phyloP scores from a whole-genome alignment of 2,329 filamentous ascomycete species.

The Sodiomyces alkalinus region DNA sequence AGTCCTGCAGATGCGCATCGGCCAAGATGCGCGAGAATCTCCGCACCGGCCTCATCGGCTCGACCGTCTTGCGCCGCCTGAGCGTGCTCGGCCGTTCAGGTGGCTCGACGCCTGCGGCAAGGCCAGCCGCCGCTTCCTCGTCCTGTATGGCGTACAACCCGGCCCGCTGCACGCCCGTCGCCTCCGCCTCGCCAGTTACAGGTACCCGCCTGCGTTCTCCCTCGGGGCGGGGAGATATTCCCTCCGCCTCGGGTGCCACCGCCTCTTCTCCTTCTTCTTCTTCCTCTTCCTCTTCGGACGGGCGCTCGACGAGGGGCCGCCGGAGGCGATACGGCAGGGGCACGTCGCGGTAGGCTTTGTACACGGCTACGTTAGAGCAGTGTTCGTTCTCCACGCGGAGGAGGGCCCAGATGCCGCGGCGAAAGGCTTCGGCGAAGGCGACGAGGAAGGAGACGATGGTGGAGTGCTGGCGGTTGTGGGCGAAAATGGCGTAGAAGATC shows the following conservation, averaged over 20 bases:
- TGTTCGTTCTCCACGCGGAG: constrained; percentile 97
- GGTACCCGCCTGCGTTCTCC: neutral
- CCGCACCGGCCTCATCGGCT: constrained; percentile 8
- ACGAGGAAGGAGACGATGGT: constrained; percentile 69
- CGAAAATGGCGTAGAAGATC: constrained; percentile 85
- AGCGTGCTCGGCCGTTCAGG: constrained; percentile 9
- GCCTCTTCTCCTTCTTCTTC: constrained; percentile 4
- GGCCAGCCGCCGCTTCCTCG: constrained; percentile 4
- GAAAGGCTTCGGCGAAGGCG: constrained; percentile 61
- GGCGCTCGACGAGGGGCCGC: constrained; percentile 27
- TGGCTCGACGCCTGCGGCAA: constrained; percentile 2
- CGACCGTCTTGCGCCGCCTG: constrained; percentile 9
- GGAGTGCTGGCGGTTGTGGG: constrained; percentile 66
- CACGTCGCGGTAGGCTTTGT: constrained; percentile 78
- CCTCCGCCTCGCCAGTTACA: neutral
- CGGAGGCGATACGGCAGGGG: constrained; percentile 66
- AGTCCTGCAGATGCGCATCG: constrained; percentile 78
- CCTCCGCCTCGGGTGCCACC: constrained; percentile 1
- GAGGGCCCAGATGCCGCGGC: constrained; percentile 79
- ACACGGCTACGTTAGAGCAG: constrained; percentile 77
- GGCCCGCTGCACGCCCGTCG: constrained; percentile 3
- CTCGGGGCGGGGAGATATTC: constrained; percentile 1
- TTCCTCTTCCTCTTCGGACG: constrained; percentile 8
- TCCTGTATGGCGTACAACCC: neutral
- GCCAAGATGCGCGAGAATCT: constrained; percentile 53